These are phyloP conservation scores for Malassezia cuniculi DNA, from an alignment of 1,284 basidiomycete genomes.

Conservation along the genomic window DNA sequence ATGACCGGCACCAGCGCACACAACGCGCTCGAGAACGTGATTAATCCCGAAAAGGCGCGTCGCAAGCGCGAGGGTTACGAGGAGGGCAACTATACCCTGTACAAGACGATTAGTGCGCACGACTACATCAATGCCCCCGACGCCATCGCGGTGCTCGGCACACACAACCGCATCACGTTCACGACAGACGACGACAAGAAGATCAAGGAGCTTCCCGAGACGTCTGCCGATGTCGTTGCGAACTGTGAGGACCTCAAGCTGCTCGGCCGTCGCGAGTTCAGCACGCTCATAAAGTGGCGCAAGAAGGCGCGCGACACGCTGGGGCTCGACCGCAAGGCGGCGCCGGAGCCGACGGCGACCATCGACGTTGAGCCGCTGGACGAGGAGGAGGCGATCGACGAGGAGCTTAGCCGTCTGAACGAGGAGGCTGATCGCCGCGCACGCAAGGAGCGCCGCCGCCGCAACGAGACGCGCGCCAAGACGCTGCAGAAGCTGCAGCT, in stretches of 20 bases:
- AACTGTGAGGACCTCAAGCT: slow-evolving; percentile 90
- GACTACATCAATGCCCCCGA: slow-evolving; percentile 58
- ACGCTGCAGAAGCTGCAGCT: slow-evolving; percentile 91
- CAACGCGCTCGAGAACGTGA: slow-evolving; percentile 58
- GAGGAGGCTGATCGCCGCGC: slow-evolving; percentile 66
- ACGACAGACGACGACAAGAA: slow-evolving; percentile 55
- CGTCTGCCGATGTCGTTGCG: slow-evolving; percentile 61
- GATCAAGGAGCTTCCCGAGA: slow-evolving; percentile 53
- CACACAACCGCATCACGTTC: slow-evolving; percentile 72
- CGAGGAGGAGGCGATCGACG: slow-evolving; percentile 53
- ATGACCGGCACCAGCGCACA: slow-evolving; percentile 24
- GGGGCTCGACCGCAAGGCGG: slow-evolving; percentile 27
- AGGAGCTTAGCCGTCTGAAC: slow-evolving; percentile 68
- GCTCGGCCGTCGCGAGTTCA: slow-evolving; percentile 93
- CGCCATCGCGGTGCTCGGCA: slow-evolving; percentile 62
- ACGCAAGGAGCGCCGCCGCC: slow-evolving; percentile 63
- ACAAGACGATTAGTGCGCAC: slow-evolving; percentile 60
- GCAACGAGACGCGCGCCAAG: slow-evolving; percentile 76
- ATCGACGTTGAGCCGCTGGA: slow-evolving; percentile 53
- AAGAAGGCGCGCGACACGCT: slow-evolving; percentile 59
- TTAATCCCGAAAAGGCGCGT: slow-evolving; percentile 92
- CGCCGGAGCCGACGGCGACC: slow-evolving; percentile 43
- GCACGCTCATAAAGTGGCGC: slow-evolving; percentile 75
- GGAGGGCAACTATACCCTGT: slow-evolving; percentile 84
- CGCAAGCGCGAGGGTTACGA: slow-evolving; percentile 87